These are phyloP conservation scores for Globisporangium nunn DNA, from an alignment of 352 stramenopile genomes.

Conservation along the genomic window DNA sequence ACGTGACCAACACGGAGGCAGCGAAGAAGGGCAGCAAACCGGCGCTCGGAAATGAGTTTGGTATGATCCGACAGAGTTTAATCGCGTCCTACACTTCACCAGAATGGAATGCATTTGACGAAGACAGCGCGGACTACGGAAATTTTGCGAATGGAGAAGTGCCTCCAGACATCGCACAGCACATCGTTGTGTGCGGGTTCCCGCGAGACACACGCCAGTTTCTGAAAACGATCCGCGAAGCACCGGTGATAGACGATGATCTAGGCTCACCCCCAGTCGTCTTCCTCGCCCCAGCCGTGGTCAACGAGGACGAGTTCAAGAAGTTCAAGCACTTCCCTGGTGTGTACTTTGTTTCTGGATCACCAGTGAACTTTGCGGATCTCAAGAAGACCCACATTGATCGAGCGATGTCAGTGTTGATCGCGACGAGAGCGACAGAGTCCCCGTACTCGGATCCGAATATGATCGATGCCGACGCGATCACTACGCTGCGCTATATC, in stretches of 20 bases:
- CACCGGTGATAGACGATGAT: slow-evolving; percentile 29
- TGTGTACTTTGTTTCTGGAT: slow-evolving; percentile 66
- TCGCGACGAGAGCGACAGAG: slow-evolving; percentile 45
- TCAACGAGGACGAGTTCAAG: slow-evolving; percentile 52
- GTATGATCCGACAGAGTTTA: slow-evolving; percentile 46
- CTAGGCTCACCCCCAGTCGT: slow-evolving; percentile 38
- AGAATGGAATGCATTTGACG: slow-evolving; percentile 16
- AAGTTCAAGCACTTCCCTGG: slow-evolving; percentile 42
- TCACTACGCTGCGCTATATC: slow-evolving; percentile 77
- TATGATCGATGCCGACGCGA: slow-evolving; percentile 78
- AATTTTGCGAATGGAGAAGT: slow-evolving; percentile 40
- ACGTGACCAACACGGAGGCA: slow-evolving; percentile 19
- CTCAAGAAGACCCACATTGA: slow-evolving; percentile 64
- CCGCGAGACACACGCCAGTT: slow-evolving; percentile 59
- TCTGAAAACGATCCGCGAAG: slow-evolving; percentile 62
- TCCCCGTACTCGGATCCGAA: slow-evolving; percentile 63
- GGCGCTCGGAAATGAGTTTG: slow-evolving; percentile 49
- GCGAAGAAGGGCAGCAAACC: slow-evolving; percentile 48
- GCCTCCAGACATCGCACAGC: slow-evolving; percentile 28
- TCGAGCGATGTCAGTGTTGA: slow-evolving; percentile 45
- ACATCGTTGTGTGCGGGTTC: slow-evolving; percentile 72
- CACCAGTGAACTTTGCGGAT: slow-evolving; percentile 66
- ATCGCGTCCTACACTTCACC: slow-evolving; percentile 46
- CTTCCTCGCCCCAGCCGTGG: slow-evolving; percentile 39
- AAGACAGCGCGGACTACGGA: slow-evolving; percentile 31